These are phyloP conservation scores for Paracoccidioides lutzii DNA, from an alignment of 2,329 filamentous ascomycete species.

Conservation along the genomic window DNA sequence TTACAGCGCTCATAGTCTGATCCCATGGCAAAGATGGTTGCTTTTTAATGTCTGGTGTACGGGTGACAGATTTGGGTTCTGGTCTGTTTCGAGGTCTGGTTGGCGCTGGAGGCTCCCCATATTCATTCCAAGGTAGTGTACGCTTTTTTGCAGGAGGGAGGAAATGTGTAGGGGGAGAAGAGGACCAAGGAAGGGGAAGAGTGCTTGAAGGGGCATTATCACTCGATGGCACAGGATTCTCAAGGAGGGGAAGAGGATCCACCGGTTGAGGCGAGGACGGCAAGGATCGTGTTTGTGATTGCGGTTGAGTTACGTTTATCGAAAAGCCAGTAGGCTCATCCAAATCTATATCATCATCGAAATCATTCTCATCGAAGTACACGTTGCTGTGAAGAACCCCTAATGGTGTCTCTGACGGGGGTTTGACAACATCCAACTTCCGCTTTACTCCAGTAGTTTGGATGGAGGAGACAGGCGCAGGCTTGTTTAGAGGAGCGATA, in stretches of 20 bases:
- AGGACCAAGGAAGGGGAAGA: slow-evolving; percentile 59
- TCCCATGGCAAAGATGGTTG: slow-evolving; percentile 51
- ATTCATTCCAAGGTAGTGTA: slow-evolving; percentile 47
- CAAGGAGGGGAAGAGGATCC: slow-evolving; percentile 21
- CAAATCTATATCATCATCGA: slow-evolving; percentile 69
- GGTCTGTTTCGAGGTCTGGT: slow-evolving; percentile 2
- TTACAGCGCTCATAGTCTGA: slow-evolving; percentile 57
- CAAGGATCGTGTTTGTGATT: not conserved
- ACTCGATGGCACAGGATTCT: slow-evolving; percentile 14
- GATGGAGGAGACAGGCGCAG: slow-evolving; percentile 12
- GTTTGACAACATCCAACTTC: slow-evolving; percentile 24
- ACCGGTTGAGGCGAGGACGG: slow-evolving; percentile 22
- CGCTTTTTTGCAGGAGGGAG: slow-evolving; percentile 34
- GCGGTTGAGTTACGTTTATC: slow-evolving; percentile 2
- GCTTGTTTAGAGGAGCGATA: slow-evolving; percentile 17
- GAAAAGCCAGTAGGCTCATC: slow-evolving; percentile 33
- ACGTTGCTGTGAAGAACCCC: slow-evolving; percentile 38
- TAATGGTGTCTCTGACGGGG: slow-evolving; percentile 20
- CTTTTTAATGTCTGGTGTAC: slow-evolving; percentile 34
- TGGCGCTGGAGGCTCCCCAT: slow-evolving; percentile 15
- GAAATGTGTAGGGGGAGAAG: slow-evolving; percentile 26
- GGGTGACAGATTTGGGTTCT: slow-evolving; percentile 18
- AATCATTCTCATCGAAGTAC: slow-evolving; percentile 67
- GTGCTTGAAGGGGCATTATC: slow-evolving; percentile 41
- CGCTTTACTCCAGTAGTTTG: slow-evolving; percentile 25